Base-by-base conservation (phyloP, 2,329 filamentous ascomycete genomes). In the Aspergillus terreus region DNA sequence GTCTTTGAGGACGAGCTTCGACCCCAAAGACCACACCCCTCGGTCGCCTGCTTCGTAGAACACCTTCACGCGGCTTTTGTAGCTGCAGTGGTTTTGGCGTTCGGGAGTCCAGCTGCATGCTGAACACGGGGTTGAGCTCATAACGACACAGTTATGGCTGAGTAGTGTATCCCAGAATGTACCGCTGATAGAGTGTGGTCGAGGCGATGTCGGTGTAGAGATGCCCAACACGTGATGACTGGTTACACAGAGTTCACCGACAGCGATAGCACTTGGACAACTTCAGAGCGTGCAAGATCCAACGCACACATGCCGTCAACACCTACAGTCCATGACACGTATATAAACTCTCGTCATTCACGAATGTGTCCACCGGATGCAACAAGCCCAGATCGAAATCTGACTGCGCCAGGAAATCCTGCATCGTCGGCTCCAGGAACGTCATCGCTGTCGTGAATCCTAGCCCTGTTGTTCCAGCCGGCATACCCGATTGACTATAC, bases 381-480 rank as follows among this genome's bases (percentile, higher is more conserved):
- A 69, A 49, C 46, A 68, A 51, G 2, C 67, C 66, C 32, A 71
- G 44, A 52, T 71, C 68, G 15, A 71, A 62, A 58, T 71, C 67
- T 4, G 68, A 69, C 56, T 71, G 68, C 15, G 69, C 67, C 1
- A 71, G 55, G 15, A 71, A 71, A 44, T 71, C 66, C 50, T 71
- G 68, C 68, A 71, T 69, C 6, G 68, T 71, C 19, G 69, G 69
- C 46, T 71, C 67, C 38, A 70, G 53, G 44, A 71, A 70, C 7
- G 69, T 62, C 67, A 71, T 71, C 40, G 66, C 67, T 0, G 68
- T 70, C 33, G 68, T 70, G 48, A 70, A 70, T 7, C 66, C 67
- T 9, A 51, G 56, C 7, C 58, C 46, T 3, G 55, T 55, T 66
- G 41, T 21, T 32, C 33, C 49, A 6, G 36, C 15, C 1, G 43